These are phyloP conservation scores for Diaporthe aspalathi DNA, from an alignment of 2,329 filamentous ascomycete genomes.

Conservation along the genomic window DNA sequence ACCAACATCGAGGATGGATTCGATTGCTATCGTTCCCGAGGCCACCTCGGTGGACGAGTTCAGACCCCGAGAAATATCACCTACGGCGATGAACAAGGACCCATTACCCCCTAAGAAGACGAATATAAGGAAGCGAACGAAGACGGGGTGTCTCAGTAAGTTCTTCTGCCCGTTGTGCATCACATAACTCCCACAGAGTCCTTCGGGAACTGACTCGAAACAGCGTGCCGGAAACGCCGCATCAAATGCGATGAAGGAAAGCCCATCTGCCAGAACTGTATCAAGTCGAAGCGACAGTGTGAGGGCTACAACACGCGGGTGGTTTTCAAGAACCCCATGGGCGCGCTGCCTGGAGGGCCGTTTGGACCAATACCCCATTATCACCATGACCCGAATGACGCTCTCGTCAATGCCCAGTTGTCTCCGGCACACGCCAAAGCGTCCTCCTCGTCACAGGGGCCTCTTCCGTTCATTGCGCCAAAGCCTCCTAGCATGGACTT, in stretches of 20 bases:
- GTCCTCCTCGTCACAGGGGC: conserved; percentile 49
- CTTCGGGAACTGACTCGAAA: conserved; percentile 41
- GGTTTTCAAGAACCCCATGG: conserved; percentile 80
- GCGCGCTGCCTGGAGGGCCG: conserved; percentile 64
- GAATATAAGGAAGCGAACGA: conserved; percentile 77
- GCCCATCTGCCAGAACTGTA: conserved; percentile 84
- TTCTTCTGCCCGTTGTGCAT: conserved; percentile 40
- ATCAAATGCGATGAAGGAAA: conserved; percentile 97
- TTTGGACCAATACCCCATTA: conserved; percentile 57
- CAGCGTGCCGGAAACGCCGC: conserved; percentile 90
- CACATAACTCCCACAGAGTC: not conserved
- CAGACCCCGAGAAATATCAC: conserved; percentile 48
- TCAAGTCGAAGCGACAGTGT: conserved; percentile 85
- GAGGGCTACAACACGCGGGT: conserved; percentile 87
- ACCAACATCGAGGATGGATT: conserved; percentile 8
- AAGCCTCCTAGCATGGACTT: conserved; percentile 58
- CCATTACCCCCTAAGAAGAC: conserved; percentile 60
- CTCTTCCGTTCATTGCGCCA: conserved; percentile 62
- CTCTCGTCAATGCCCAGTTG: conserved; percentile 57
- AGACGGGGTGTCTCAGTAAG: conserved; percentile 91
- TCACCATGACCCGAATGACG: conserved; percentile 57
- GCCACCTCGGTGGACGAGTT: conserved; percentile 42
- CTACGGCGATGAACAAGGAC: conserved; percentile 52
- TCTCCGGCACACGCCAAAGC: conserved; percentile 55
- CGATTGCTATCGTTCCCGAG: conserved; percentile 31